Base-by-base conservation (phyloP, 768 basidiomycete species). In the Terana coerulea region DNA sequence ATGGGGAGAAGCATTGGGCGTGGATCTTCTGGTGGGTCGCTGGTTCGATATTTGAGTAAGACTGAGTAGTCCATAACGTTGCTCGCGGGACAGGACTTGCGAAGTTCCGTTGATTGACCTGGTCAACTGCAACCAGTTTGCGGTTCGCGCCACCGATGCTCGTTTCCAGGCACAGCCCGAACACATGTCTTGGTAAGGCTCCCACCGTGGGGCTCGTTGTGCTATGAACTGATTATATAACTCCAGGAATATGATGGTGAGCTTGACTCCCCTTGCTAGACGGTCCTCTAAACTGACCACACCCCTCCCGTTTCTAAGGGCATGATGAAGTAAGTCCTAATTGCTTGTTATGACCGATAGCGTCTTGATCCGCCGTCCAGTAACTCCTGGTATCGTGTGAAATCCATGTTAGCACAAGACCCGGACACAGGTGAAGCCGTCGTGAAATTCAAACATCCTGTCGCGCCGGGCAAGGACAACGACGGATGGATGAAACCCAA, bases 1-100 rank as follows among this genome's bases (percentile, higher is more conserved):
- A 61, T 17, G 57, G 60, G 11, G 48, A 49, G 49, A 61, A 61
- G 41, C 53, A 57, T 29, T 61, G 60, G 60, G 53, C 57, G 3
- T 61, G 60, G 60, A 51, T 59, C 5, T 59, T 59, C 40, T 61
- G 60, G 60, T 58, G 31, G 2, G 51, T 44, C 12, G 22, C 11
- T 1, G 17, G 11, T 3, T 15, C 37, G 14, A 31, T 29, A 28
- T 25, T 43, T 14, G 21, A 9, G 1, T 8, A 31, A 17, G 19
- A 9, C 14, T 5, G 12, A 14, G 3, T 12, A 3, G 37, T 19
- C 29, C 1, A n/a, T 6, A 34, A 30, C 28, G 5, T n/a, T n/a
- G n/a, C n/a, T n/a, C n/a, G n/a, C n/a, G n/a, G 3, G 5, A 11
- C 24, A 60, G 59, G 59, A 52, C 49, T 1, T 61, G 59, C 39